phyloP scores from a whole-genome alignment of 148 eudicot species.

The Pouteria glomerata region DNA sequence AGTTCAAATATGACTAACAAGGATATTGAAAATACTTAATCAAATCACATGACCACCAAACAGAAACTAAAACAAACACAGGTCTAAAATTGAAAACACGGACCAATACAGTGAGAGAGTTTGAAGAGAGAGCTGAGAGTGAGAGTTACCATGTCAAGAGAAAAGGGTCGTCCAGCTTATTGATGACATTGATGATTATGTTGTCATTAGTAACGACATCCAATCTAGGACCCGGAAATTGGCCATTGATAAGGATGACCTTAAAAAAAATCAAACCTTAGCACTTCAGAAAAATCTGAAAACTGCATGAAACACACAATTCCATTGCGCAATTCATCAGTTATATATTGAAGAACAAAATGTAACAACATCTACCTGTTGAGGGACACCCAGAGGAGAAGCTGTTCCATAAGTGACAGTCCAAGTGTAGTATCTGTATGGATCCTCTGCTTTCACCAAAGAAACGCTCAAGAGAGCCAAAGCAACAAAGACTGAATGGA shows the following conservation, averaged over 20 bases:
- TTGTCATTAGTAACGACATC: constrained; percentile 84
- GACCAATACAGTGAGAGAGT: not conserved
- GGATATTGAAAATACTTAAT: not conserved
- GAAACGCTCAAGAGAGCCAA: constrained; percentile 35
- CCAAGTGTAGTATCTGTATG: constrained; percentile 67
- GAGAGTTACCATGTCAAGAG: constrained; percentile 73
- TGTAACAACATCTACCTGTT: constrained; percentile 44
- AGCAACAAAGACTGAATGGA: constrained; percentile 21
- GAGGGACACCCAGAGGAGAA: constrained; percentile 69
- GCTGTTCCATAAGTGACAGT: constrained; percentile 73
- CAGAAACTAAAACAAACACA: not conserved
- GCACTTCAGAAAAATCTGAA: not conserved
- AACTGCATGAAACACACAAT: not conserved
- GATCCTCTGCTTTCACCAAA: constrained; percentile 59
- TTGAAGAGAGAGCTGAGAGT: no score
- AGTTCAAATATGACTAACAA: not conserved
- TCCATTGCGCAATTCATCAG: not conserved
- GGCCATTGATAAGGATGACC: constrained; percentile 86
- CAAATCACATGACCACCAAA: not conserved
- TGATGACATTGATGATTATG: constrained; percentile 61
- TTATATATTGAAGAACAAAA: not conserved
- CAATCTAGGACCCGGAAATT: constrained; percentile 79
- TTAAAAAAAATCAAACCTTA: constrained; percentile 25
- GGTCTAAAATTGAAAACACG: not conserved
- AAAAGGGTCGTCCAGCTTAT: constrained; percentile 69